Conservation (phyloP, 169 alveolate genomes). For the Toxoplasma gondii region DNA sequence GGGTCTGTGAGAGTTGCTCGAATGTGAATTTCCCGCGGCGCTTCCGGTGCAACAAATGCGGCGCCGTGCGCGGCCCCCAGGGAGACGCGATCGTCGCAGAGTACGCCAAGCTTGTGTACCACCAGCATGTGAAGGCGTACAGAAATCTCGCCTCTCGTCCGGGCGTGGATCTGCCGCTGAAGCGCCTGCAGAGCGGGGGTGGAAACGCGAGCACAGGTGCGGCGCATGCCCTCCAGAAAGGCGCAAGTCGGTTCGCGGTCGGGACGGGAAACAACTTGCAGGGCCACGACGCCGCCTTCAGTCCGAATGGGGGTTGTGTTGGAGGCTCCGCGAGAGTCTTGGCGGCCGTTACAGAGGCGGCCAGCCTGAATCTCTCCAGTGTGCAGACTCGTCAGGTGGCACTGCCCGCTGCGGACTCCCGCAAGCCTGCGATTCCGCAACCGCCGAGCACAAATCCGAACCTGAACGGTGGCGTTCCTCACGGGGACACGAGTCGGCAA, state of each 20-base stretch:
- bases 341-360: background rate
- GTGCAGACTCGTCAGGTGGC: background rate
- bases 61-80: slow-evolving; percentile 71
- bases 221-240: background rate
- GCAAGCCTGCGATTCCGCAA: background rate
- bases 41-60: slow-evolving; percentile 79
- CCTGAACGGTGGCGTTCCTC: background rate
- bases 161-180: slow-evolving; percentile 53
- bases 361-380: background rate
- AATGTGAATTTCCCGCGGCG: slow-evolving; percentile 82
- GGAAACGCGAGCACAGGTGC: background rate
- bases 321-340: background rate
- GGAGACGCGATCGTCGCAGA: slow-evolving; percentile 80
- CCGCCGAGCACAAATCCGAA: background rate
- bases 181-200: slow-evolving; percentile 42
- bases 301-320: background rate
- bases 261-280: background rate
- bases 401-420: background rate
- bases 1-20: slow-evolving; percentile 79
- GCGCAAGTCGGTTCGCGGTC: background rate
- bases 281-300: background rate
- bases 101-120: slow-evolving; percentile 78
- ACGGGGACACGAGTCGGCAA: background rate
- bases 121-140: slow-evolving; percentile 73
- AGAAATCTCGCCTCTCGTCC: slow-evolving; percentile 48